Evolutionary conservation across 345 rosid species (phyloP), one percentile per base, ranked within the genome.

Genomic region (Isatis tinctoria): DNA sequence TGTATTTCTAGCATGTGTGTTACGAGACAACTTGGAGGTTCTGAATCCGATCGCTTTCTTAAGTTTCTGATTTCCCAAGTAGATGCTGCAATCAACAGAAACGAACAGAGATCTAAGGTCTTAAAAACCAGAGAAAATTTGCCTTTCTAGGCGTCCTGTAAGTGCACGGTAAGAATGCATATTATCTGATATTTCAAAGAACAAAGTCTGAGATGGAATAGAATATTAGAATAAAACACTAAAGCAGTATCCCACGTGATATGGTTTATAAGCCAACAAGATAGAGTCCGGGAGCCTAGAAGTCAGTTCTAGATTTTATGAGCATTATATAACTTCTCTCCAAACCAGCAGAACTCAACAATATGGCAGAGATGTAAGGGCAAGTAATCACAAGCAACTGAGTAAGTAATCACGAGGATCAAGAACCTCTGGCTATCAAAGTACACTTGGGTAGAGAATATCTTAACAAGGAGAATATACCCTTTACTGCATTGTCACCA

Each of bases 11-110:
- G 67, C 86, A 85, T 92, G 79, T 84, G 97, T 9, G 89, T 92
- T 70, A 92, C 88, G 63, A 95, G 85, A 83, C 93, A 88, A 80
- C 79, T 90, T 70, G 82, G 70, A 26, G 79, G 70, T 59, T 72
- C 82, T 40, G 92, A 78, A 78, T 92, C 92, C 83, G 74, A 74
- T 45, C 92, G 85, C 40, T 83, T 56, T 53, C 81, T 85, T 67
- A 92, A 69, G 80, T 74, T 80, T 81, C 85, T 84, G 49, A 95
- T 86, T 88, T 95, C 99, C 99, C 99, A 95, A 69, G 89, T 85
- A 48, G 96, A 92, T 68, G 99, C 99, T 95, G 74, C 68, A 82
- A 79, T 80, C 10, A 65, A 73, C 60, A 68, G 70, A 33, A 67
- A 58, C 11, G 3, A 39, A 49, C 12, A 74, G 51, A 78, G 41